Evolutionary conservation across 306 rosid genomes (phyloP), one percentile per base, ranked within the genome.

Genomic region (Gillenia trifoliata): DNA sequence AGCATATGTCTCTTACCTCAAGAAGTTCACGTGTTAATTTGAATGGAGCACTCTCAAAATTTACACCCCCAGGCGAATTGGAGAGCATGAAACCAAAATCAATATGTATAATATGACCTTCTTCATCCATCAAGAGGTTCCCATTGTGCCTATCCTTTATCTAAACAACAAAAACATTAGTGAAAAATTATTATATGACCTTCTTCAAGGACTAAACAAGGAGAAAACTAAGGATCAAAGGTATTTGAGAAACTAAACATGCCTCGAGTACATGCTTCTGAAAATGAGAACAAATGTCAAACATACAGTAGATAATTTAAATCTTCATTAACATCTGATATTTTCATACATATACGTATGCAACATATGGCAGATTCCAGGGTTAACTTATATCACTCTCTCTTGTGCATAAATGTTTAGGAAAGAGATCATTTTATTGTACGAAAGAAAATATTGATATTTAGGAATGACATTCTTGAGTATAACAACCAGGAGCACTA

Each of bases 71-170:
- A 47, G 99, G 99, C 57, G 99, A 95, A 78, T 95, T 95, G 49
- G 98, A 95, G 72, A 95, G 99, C 98, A 95, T 92, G 83, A 95
- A 95, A 72, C 99, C 99, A 83, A 95, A 95, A 81, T n/a, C n/a
- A 75, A 95, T 95, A 84, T 95, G 99, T 79, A 95, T 90, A 76
- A 95, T 87, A 84, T 92, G 99, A 77, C 99, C 99, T 78, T 92
- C 99, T 87, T 92, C 99, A 68, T 95, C 99, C 88, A 92, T 72
- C 75, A 95, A 84, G 70, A 95, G 95, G 80, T 95, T 95, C 79
- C 98, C 99, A 75, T 95, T 95, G 87, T 95, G 99, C 74, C 97
- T 89, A 73, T 95, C 99, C 81, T 95, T 95, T 72, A 95, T 87
- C 99, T 95, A 57, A 65, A 67, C 66, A 80, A 68, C 25, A 80